A percentile compares a stretch with the other conserved stretches of the same genome.
Evolutionary conservation across 2,329 filamentous ascomycete species (phyloP).

Genomic region (Phialophora expanda): DNA sequence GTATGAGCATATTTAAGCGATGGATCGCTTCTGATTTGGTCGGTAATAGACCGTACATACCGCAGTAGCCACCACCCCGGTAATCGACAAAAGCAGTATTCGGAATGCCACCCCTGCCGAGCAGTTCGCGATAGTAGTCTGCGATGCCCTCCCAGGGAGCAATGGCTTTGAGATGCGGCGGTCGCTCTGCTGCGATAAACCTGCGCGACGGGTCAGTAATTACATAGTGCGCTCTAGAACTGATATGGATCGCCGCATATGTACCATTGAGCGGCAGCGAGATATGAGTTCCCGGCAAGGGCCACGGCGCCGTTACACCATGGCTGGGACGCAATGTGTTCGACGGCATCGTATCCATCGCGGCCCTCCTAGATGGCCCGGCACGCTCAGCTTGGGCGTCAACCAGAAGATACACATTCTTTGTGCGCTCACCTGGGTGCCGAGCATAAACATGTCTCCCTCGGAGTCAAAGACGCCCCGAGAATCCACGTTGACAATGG

Average conservation of each 20-base stretch:
- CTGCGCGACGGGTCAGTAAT: constrained; percentile 44
- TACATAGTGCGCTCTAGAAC: too few relatives aligned
- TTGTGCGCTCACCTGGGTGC: constrained; percentile 40
- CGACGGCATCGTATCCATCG: constrained; percentile 55
- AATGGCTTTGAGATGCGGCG: constrained; percentile 55
- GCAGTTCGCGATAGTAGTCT: constrained; percentile 55
- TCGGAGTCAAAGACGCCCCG: constrained; percentile 42
- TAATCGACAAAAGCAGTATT: constrained; percentile 26
- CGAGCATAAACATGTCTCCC: constrained; percentile 23
- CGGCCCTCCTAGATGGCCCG: constrained; percentile 47
- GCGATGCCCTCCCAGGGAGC: constrained; percentile 56
- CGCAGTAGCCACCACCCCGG: background rate
- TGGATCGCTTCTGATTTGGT: too few relatives aligned
- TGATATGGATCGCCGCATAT: too few relatives aligned
- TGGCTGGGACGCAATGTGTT: constrained; percentile 48
- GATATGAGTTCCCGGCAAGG: constrained; percentile 53
- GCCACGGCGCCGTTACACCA: constrained; percentile 54
- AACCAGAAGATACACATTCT: too few relatives aligned
- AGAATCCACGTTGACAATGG: constrained; percentile 43
- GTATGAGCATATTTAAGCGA: too few relatives aligned
- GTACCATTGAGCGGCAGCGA: constrained; percentile 53
- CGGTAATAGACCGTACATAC: too few relatives aligned
- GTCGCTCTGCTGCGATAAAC: constrained; percentile 51
- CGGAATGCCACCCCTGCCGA: constrained; percentile 50
- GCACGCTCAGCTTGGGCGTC: too few relatives aligned